Evolutionary conservation across 2,329 filamentous ascomycete species (phyloP).

Genomic region (Akanthomyces lecanii): DNA sequence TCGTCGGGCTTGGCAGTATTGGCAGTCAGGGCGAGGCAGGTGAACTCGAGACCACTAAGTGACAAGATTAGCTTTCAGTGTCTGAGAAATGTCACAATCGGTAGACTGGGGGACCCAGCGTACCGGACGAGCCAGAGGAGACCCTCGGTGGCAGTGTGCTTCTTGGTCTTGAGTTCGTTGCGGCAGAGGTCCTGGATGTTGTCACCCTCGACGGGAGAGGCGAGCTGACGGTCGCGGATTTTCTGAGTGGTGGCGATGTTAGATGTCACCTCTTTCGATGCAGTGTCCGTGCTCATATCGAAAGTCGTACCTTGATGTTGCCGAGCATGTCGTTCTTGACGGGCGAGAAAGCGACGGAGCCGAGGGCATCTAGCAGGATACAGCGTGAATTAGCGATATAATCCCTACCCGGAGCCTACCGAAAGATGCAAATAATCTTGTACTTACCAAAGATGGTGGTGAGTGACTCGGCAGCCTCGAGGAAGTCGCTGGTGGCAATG

Average conservation of each 20-base stretch:
- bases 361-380: conserved; percentile 50
- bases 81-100: conserved; percentile 22
- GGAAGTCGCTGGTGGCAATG: conserved; percentile 79
- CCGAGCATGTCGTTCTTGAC: conserved; percentile 89
- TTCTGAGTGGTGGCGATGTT: conserved; percentile 55
- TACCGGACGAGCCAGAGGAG: conserved; percentile 88
- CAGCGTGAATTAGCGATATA: not conserved
- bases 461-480: conserved; percentile 84
- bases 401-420: not conserved
- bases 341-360: conserved; percentile 73
- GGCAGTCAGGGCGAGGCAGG: conserved; percentile 72
- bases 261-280: not conserved
- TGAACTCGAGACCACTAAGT: conserved; percentile 85
- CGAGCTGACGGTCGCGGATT: conserved; percentile 77
- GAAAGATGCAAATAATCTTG: not conserved
- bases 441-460: conserved; percentile 75
- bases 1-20: conserved; percentile 65
- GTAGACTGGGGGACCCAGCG: not conserved
- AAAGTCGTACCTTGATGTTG: conserved; percentile 73
- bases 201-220: conserved; percentile 71
- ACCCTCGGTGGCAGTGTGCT: conserved; percentile 83
- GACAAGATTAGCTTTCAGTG: not conserved
- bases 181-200: conserved; percentile 80
- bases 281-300: not conserved
- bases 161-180: conserved; percentile 86